These are phyloP conservation scores for Hanseniaspora lindneri DNA, from an alignment of 805 yeast species.

Conservation along the genomic window DNA sequence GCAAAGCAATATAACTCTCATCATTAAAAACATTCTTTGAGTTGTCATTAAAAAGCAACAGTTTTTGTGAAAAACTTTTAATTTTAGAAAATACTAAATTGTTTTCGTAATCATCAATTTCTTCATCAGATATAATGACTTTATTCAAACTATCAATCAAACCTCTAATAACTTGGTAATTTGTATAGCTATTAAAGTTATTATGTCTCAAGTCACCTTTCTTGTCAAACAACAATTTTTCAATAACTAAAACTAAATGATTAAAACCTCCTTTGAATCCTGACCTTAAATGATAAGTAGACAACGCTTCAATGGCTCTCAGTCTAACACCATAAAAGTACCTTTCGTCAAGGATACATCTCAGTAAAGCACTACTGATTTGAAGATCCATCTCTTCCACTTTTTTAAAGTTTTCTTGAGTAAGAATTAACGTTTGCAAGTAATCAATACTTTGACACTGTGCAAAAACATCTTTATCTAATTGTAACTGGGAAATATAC, in stretches of 20 bases:
- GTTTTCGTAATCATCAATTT: constrained; percentile 29
- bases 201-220: constrained; percentile 61
- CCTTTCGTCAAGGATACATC: constrained; percentile 72
- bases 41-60: constrained; percentile 9
- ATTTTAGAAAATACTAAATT: background rate
- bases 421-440: constrained; percentile 41
- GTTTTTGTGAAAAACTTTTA: constrained; percentile 2
- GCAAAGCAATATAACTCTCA: background rate
- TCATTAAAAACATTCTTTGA: constrained; percentile 2
- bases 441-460: constrained; percentile 72
- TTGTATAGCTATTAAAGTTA: constrained; percentile 60
- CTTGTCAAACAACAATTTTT: constrained; percentile 59
- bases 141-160: constrained; percentile 51
- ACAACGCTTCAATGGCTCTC: constrained; percentile 74
- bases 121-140: constrained; percentile 52
- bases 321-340: constrained; percentile 82
- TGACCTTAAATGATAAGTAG: constrained; percentile 44
- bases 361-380: constrained; percentile 62
- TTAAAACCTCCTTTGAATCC: constrained; percentile 42
- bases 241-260: constrained; percentile 61
- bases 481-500: constrained; percentile 86
- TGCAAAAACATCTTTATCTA: constrained; percentile 93
- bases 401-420: constrained; percentile 7
- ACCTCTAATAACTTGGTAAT: constrained; percentile 56
- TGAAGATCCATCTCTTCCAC: constrained; percentile 37